Conservation (phyloP, 2,329 filamentous ascomycete species). For the Graphium sp. region DNA sequence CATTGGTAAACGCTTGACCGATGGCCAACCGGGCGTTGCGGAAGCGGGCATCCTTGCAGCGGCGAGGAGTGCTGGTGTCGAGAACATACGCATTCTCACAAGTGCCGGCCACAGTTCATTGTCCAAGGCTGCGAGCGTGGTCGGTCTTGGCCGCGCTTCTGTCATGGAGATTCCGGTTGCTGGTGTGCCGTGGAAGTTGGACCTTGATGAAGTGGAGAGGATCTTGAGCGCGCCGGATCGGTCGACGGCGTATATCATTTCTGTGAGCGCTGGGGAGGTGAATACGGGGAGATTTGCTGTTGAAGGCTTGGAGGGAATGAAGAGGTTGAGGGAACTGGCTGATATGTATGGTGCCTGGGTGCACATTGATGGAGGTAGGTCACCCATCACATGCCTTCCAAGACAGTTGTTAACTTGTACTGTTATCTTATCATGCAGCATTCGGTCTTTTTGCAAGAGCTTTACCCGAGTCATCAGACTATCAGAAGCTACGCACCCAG, state of each 20-base stretch:
- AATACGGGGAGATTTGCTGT: slow-evolving; percentile 71
- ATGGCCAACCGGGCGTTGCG: slow-evolving; percentile 35
- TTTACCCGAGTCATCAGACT: slow-evolving; percentile 40
- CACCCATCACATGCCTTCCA: neutral
- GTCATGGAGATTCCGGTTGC: slow-evolving; percentile 43
- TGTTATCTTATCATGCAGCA: slow-evolving; percentile 22
- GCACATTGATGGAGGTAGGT: slow-evolving; percentile 63
- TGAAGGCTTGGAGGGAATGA: slow-evolving; percentile 41
- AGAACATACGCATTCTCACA: slow-evolving; percentile 59
- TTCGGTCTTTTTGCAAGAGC: slow-evolving; percentile 71
- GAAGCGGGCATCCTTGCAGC: slow-evolving; percentile 54
- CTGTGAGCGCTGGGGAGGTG: slow-evolving; percentile 73
- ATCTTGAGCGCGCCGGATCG: slow-evolving; percentile 31
- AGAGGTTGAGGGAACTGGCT: slow-evolving; percentile 48
- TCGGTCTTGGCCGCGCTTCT: slow-evolving; percentile 57
- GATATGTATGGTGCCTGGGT: slow-evolving; percentile 67
- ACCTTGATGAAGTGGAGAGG: slow-evolving; percentile 46
- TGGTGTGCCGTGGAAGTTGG: slow-evolving; percentile 47
- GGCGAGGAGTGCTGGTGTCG: slow-evolving; percentile 44
- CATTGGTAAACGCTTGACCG: slow-evolving; percentile 20
- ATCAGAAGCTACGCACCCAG: slow-evolving; percentile 29
- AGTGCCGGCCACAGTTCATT: slow-evolving; percentile 74
- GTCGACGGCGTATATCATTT: slow-evolving; percentile 62
- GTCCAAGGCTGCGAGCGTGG: slow-evolving; percentile 64
- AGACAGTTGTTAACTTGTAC: slow-evolving; percentile 2